Base-by-base conservation (phyloP, 805 yeast genomes). In the Yamadazyma laniorum region DNA sequence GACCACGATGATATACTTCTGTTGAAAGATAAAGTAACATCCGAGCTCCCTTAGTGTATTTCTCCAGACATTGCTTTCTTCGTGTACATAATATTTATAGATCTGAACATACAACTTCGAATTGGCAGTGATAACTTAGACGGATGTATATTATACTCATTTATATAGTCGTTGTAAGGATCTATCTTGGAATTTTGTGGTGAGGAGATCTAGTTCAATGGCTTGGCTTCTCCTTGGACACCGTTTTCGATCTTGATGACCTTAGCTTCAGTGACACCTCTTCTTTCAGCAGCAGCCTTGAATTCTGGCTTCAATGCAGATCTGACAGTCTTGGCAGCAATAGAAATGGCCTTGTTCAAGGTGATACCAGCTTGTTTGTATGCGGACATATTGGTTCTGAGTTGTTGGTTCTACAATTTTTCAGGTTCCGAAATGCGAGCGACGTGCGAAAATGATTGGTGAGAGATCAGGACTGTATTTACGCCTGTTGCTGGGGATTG, bases 271-370 rank as follows among this genome's bases (percentile, higher is more conserved):
- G 85, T 66, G 56, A 65, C 49, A 52, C 82, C 82, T 74, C 95
- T 85, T 63, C 74, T 77, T 56, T 79, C 77, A 50, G 83, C 84
- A 45, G 72, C 76, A 48, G 78, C 84, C 64, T 84, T 85, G 60
- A 79, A 65, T 58, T 90, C 96, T 49, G 89, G 80, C 75, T 91
- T 91, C 63, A 91, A 79, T 36, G 96, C 82, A 55, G 75, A 73
- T 74, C 97, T 88, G 53, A 88, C 79, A 47, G 95, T 78, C 63
- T 80, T 80, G 59, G 96, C 95, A 58, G 96, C 86, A 59, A 91
- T 76, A 51, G 95, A 79, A 65, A 90, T 75, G 70, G 91, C 91
- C 65, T 82, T 85, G 84, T 86, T 87, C 74, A 84, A 80, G 50
- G 72, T 59, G 42, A 68, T 67, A 43, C 74, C 74, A 38, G 74